A percentile compares a stretch with the other conserved stretches of the same genome.
Evolutionary conservation across 441 rosid genomes (phyloP).

Genomic region (Jatropha multifida): DNA sequence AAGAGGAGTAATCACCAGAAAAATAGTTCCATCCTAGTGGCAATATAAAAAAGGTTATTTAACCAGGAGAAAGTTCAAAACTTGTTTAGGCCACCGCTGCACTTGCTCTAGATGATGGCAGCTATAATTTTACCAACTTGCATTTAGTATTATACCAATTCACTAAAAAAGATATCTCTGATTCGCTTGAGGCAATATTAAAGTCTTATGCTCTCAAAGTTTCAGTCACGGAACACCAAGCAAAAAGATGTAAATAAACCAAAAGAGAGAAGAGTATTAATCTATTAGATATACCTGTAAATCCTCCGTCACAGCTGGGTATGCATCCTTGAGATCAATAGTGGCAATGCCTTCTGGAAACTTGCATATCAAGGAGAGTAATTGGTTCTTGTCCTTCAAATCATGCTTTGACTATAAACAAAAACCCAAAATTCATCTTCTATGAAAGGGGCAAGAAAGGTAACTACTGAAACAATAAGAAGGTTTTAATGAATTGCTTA

Average conservation of each 20-base stretch:
- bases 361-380: constrained; percentile 55
- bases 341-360: constrained; percentile 71
- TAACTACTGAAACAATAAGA: background rate
- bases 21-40: too few species aligned
- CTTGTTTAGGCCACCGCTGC: too few species aligned
- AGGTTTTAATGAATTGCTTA: constrained; percentile 6
- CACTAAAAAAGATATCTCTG: background rate
- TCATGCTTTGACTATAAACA: constrained; percentile 66
- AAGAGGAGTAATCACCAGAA: too few species aligned
- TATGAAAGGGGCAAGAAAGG: background rate
- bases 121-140: background rate
- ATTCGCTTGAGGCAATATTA: background rate
- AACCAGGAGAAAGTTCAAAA: too few species aligned
- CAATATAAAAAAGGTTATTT: too few species aligned
- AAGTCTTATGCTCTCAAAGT: background rate
- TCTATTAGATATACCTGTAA: constrained; percentile 53
- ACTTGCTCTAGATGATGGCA: too few species aligned
- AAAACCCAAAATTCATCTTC: constrained; percentile 25
- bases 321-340: constrained; percentile 83
- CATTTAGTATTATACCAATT: background rate
- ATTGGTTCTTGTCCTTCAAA: constrained; percentile 62
- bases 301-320: constrained; percentile 78
- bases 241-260: too few species aligned
- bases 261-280: background rate
- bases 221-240: too few species aligned